Evolutionary conservation across 1,284 basidiomycete genomes (phyloP).

Genomic region (Irpex rosettiformis): DNA sequence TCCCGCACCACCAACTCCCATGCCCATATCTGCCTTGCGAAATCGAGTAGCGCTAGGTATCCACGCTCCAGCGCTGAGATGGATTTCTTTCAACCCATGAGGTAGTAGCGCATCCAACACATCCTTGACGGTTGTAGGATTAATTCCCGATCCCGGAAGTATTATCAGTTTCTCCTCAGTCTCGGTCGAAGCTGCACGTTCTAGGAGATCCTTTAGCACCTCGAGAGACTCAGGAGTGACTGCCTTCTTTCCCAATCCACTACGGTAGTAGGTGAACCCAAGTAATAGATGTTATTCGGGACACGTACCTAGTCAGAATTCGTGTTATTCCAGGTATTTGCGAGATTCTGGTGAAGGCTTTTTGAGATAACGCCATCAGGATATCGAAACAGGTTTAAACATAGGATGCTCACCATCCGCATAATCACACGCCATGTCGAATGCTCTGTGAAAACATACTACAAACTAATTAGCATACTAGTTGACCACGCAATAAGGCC

Average conservation of each 20-base stretch:
- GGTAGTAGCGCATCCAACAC: slow-evolving; percentile 50
- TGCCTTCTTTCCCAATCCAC: slow-evolving; percentile 48
- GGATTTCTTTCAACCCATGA: slow-evolving; percentile 59
- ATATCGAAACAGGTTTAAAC: background rate
- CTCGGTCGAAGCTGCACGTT: slow-evolving; percentile 13
- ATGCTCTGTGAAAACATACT: slow-evolving; percentile 84
- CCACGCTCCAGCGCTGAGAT: slow-evolving; percentile 69
- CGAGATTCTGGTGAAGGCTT: background rate
- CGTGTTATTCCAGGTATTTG: slow-evolving; percentile 62
- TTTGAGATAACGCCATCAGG: background rate
- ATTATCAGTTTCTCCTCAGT: slow-evolving; percentile 33
- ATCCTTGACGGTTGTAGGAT: slow-evolving; percentile 42
- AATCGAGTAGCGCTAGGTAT: slow-evolving; percentile 47
- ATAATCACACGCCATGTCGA: slow-evolving; percentile 67
- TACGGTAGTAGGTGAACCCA: slow-evolving; percentile 23
- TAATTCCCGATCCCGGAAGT: slow-evolving; percentile 74
- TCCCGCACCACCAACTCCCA: slow-evolving; percentile 51
- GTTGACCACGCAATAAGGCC: background rate
- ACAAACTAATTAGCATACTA: background rate
- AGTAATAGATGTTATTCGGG: background rate
- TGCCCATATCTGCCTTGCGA: slow-evolving; percentile 59
- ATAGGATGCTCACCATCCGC: slow-evolving; percentile 40
- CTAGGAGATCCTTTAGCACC: slow-evolving; percentile 37
- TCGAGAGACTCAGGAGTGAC: slow-evolving; percentile 36
- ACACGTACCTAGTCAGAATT: slow-evolving; percentile 68